A percentile compares a stretch with the other conserved stretches of the same genome.
These are phyloP conservation scores for Arthrinium puccinioides DNA, from an alignment of 2,329 filamentous ascomycete species.

Conservation along the genomic window DNA sequence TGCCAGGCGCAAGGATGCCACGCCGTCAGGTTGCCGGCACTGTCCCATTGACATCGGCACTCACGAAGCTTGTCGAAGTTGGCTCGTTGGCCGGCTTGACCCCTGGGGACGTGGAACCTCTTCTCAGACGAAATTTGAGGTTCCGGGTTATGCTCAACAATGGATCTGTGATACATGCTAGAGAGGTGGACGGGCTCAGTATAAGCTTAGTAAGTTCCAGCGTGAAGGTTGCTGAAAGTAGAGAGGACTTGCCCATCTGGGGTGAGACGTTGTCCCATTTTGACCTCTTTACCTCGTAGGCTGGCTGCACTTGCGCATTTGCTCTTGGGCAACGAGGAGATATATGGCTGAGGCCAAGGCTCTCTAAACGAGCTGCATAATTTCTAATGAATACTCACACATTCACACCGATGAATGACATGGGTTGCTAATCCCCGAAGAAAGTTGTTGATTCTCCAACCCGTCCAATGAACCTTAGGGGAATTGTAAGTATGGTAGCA, in stretches of 20 bases:
- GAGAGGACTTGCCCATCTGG: conserved; percentile 30
- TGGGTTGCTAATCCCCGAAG: neutral
- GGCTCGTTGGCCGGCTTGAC: conserved; percentile 30
- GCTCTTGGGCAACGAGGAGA: too few relatives aligned
- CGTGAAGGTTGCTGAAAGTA: conserved; percentile 25
- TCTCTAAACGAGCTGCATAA: too few relatives aligned
- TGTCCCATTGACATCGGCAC: conserved; percentile 41
- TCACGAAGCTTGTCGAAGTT: conserved; percentile 33
- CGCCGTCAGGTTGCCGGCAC: conserved; percentile 34
- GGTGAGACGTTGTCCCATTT: conserved; percentile 20
- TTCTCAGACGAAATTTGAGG: conserved; percentile 31
- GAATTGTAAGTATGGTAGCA: too few relatives aligned
- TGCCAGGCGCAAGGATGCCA: conserved; percentile 7
- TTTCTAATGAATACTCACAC: too few relatives aligned
- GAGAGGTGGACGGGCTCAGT: conserved; percentile 23
- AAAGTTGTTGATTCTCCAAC: too few relatives aligned
- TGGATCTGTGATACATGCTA: conserved; percentile 17
- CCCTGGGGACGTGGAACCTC: conserved; percentile 28
- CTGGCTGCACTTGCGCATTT: too few relatives aligned
- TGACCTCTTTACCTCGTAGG: conserved; percentile 11
- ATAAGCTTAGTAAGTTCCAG: conserved; percentile 29
- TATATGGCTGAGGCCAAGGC: too few relatives aligned
- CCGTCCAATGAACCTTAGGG: too few relatives aligned
- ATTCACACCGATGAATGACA: too few relatives aligned
- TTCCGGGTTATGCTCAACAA: conserved; percentile 22